Evolutionary conservation across 2,329 filamentous ascomycete genomes (phyloP).

Genomic region (Balansia obtecta): DNA sequence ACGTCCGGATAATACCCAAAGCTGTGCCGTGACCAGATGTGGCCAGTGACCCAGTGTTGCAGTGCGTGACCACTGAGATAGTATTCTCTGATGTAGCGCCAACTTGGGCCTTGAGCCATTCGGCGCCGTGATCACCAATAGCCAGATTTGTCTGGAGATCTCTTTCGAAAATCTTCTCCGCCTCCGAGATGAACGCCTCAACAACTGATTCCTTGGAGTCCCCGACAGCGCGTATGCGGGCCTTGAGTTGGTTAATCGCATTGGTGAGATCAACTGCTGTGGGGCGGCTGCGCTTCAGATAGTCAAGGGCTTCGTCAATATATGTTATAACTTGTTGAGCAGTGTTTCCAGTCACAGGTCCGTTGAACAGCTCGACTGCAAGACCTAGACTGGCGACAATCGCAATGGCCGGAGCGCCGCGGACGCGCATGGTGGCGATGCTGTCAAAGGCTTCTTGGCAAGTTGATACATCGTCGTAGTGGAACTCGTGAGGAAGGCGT

Average conservation of each 20-base stretch:
- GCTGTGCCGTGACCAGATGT: slow-evolving; percentile 98
- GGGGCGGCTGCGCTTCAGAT: slow-evolving; percentile 77
- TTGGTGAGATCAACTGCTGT: slow-evolving; percentile 93
- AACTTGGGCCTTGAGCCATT: slow-evolving; percentile 61
- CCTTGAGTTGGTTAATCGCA: slow-evolving; percentile 70
- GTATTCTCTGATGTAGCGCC: slow-evolving; percentile 31
- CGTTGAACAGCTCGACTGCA: slow-evolving; percentile 66
- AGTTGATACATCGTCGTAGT: slow-evolving; percentile 61
- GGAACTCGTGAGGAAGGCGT: slow-evolving; percentile 66
- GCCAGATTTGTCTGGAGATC: slow-evolving; percentile 78
- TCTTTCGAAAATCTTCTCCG: slow-evolving; percentile 75
- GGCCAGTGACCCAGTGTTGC: slow-evolving; percentile 93
- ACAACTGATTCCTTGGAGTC: slow-evolving; percentile 41
- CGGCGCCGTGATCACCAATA: slow-evolving; percentile 73
- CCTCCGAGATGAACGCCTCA: slow-evolving; percentile 60
- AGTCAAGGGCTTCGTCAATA: slow-evolving; percentile 68
- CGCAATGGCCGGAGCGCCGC: slow-evolving; percentile 84
- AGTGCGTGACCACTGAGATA: slow-evolving; percentile 86
- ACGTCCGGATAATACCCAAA: slow-evolving; percentile 79
- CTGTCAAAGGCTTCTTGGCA: slow-evolving; percentile 69
- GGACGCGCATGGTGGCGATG: slow-evolving; percentile 67
- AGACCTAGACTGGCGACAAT: slow-evolving; percentile 90
- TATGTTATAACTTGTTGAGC: slow-evolving; percentile 51
- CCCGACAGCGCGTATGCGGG: slow-evolving; percentile 40
- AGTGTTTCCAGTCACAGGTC: slow-evolving; percentile 28